Percentiles rank a stretch among this genome's conserved stretches.
Conservation (phyloP, 495 filamentous ascomycete genomes). For the Penicillium flavigenum region DNA sequence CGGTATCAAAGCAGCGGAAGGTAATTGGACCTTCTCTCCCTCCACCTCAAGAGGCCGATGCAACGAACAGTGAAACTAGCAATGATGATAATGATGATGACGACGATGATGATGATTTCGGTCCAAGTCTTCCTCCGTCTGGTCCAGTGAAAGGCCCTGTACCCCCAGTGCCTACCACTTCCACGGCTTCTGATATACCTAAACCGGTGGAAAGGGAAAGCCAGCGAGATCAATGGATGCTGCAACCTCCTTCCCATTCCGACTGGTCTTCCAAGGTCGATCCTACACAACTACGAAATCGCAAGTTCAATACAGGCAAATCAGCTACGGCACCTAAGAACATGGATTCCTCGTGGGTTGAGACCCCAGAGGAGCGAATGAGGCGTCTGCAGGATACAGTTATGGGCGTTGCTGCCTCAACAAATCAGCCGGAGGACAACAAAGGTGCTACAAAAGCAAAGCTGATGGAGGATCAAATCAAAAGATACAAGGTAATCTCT, state of each 20-base stretch:
- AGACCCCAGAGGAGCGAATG: constrained; percentile 85
- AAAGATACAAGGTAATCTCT: constrained; percentile 56
- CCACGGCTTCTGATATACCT: constrained; percentile 4
- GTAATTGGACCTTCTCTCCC: constrained; percentile 39
- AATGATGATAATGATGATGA: constrained; percentile 45
- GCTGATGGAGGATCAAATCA: constrained; percentile 51
- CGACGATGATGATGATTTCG: constrained; percentile 65
- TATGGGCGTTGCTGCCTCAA: constrained; percentile 59
- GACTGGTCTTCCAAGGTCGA: constrained; percentile 69
- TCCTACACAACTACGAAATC: constrained; percentile 76
- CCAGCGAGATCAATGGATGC: constrained; percentile 91
- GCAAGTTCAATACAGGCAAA: constrained; percentile 81
- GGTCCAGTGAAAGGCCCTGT: constrained; percentile 30
- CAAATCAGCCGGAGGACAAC: constrained; percentile 5
- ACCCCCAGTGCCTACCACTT: neutral
- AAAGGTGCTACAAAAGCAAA: constrained; percentile 19
- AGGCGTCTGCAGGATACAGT: constrained; percentile 78
- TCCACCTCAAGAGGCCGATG: constrained; percentile 21
- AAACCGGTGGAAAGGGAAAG: constrained; percentile 21
- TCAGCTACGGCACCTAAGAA: constrained; percentile 42
- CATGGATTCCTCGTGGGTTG: constrained; percentile 74
- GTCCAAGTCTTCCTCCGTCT: constrained; percentile 70
- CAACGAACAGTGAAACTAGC: constrained; percentile 25
- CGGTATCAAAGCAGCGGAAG: constrained; percentile 24
- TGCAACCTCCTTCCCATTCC: constrained; percentile 69